Percentiles rank a stretch among this genome's conserved stretches.
phyloP scores from a whole-genome alignment of 179 eudicot species.

The Gypsophila paniculata region DNA sequence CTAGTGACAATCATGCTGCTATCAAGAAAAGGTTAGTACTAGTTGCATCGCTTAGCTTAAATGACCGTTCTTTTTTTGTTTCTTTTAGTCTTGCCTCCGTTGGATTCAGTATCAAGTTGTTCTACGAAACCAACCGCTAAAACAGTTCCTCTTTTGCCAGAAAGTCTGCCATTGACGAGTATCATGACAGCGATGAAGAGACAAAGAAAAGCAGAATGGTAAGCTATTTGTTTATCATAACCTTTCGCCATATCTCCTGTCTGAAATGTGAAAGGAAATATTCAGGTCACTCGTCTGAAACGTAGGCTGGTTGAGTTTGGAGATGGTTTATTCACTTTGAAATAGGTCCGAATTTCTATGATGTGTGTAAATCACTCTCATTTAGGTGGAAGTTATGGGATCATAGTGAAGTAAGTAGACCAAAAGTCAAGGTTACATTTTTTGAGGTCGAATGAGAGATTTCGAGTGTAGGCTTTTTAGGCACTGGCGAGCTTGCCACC shows the following conservation, averaged over 20 bases:
- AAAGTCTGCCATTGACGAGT: slow-evolving; percentile 64
- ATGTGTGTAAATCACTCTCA: background rate
- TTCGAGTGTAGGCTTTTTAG: no score
- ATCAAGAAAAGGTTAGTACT: slow-evolving; percentile 67
- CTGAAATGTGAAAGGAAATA: background rate
- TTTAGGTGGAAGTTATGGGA: no score
- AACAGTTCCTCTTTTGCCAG: slow-evolving; percentile 35
- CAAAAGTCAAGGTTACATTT: no score
- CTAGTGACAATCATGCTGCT: slow-evolving; percentile 52
- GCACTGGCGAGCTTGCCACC: no score
- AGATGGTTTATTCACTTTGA: background rate
- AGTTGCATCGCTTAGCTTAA: background rate
- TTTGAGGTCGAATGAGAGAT: no score
- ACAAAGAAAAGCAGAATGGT: slow-evolving; percentile 71
- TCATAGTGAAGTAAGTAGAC: no score
- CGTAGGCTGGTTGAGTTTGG: background rate
- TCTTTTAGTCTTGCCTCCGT: background rate
- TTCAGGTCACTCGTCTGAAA: background rate
- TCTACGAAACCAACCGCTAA: background rate
- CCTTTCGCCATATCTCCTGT: background rate
- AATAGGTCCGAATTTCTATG: background rate
- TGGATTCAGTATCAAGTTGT: slow-evolving; percentile 1
- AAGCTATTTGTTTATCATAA: slow-evolving; percentile 16
- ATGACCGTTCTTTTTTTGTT: no score
- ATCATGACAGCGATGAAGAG: slow-evolving; percentile 85